A percentile compares a stretch with the other conserved stretches of the same genome.
Evolutionary conservation across 192 early-diverging fungal genomes (phyloP).

Genomic region (Podila horticola): DNA sequence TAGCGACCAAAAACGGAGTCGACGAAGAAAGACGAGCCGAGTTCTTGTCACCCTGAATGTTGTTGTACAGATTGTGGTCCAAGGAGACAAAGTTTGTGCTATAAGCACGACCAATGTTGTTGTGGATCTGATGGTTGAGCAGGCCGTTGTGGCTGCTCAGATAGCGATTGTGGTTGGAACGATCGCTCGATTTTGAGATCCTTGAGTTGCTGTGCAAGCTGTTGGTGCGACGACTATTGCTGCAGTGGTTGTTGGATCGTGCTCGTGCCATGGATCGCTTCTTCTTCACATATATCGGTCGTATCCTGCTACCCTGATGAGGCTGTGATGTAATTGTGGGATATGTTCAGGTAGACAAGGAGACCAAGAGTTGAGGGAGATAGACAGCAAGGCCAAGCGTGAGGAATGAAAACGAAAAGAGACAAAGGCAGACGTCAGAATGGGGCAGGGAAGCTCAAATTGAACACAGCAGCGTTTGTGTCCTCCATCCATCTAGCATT

Average conservation of each 20-base stretch:
- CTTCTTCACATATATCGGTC: conserved; percentile 1
- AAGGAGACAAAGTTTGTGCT: no score
- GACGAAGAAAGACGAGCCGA: not conserved
- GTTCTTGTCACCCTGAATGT: not conserved
- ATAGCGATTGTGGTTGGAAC: not conserved
- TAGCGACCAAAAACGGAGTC: conserved; percentile 2
- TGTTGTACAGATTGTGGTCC: not conserved
- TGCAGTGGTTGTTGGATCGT: not conserved
- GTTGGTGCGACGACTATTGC: not conserved
- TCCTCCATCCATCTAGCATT: no score
- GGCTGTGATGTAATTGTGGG: not conserved
- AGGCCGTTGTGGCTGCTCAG: no score
- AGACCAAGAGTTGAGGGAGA: no score
- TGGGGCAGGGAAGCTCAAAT: not conserved
- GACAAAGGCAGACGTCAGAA: not conserved
- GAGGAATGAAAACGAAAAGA: not conserved
- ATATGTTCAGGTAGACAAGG: not conserved
- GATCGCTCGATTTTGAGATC: not conserved
- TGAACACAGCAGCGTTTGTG: not conserved
- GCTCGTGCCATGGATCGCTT: not conserved
- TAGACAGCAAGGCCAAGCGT: no score
- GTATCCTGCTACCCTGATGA: not conserved
- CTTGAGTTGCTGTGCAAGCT: not conserved
- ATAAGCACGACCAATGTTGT: no score
- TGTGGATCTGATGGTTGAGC: not conserved